Conservation (phyloP, 225 moss, liverwort and hornwort genomes). For the Antitrichia curtipendula region DNA sequence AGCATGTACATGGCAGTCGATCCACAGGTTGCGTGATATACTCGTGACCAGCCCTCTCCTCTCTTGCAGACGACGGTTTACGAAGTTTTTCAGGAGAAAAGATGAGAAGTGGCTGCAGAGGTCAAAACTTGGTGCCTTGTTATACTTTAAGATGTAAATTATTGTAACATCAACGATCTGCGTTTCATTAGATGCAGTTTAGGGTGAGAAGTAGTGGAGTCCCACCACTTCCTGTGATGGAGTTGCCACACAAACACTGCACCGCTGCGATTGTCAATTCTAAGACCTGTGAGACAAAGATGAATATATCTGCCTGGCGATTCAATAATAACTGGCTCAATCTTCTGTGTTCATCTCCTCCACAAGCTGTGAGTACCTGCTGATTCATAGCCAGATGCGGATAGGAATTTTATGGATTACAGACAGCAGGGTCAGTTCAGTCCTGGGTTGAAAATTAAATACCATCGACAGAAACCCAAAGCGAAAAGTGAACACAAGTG, state of each 20-base stretch:
- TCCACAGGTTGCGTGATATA: not conserved
- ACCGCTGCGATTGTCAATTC: not conserved
- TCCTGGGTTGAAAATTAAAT: not conserved
- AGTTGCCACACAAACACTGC: not conserved
- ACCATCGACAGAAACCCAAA: not conserved
- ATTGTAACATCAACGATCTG: not conserved
- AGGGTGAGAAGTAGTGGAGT: not conserved
- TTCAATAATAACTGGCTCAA: not conserved
- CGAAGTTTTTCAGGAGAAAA: not conserved
- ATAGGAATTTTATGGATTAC: not conserved
- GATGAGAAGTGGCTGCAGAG: slow-evolving; percentile 11
- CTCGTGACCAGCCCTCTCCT: slow-evolving; percentile 19
- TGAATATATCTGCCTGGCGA: not conserved
- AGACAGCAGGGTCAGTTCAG: not conserved
- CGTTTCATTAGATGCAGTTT: not conserved
- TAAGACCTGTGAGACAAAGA: not conserved
- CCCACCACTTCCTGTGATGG: not conserved
- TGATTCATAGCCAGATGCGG: not conserved
- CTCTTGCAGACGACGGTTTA: not conserved
- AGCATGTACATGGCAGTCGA: not conserved
- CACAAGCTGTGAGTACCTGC: not conserved
- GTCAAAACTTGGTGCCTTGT: not conserved
- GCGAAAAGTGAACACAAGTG: not conserved
- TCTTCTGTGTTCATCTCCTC: not conserved
- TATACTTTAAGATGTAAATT: not conserved